These are phyloP conservation scores for Lupinus albus DNA, from an alignment of 306 rosid species.

Conservation along the genomic window DNA sequence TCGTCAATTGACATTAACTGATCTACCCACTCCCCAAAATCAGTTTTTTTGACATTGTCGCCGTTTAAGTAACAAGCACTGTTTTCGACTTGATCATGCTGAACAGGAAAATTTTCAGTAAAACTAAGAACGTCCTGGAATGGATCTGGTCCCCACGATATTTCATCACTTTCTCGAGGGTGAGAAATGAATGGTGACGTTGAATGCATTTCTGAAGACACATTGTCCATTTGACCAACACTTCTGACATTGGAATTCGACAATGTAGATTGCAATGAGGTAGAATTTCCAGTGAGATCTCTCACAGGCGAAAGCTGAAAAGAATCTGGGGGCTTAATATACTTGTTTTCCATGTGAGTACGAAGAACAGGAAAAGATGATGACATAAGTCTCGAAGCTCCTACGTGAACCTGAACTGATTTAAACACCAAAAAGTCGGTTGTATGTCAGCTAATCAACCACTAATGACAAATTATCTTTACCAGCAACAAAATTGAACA, in stretches of 20 bases:
- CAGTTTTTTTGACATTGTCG: slow-evolving; percentile 55
- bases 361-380: slow-evolving; percentile 60
- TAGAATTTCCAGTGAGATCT: slow-evolving; percentile 45
- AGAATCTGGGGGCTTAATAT: slow-evolving; percentile 54
- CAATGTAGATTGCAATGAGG: slow-evolving; percentile 50
- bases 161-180: slow-evolving; percentile 49
- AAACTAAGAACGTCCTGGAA: slow-evolving; percentile 59
- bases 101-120: slow-evolving; percentile 56
- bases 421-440: slow-evolving; percentile 37
- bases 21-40: slow-evolving; percentile 78
- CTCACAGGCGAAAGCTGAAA: slow-evolving; percentile 54
- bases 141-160: slow-evolving; percentile 70
- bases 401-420: slow-evolving; percentile 39
- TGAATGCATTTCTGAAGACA: slow-evolving; percentile 50
- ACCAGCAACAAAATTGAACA: slow-evolving; percentile 31
- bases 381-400: slow-evolving; percentile 47
- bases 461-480: slow-evolving; percentile 32
- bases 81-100: slow-evolving; percentile 58
- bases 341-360: slow-evolving; percentile 45
- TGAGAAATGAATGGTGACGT: slow-evolving; percentile 42
- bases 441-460: slow-evolving; percentile 37
- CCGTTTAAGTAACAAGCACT: slow-evolving; percentile 50
- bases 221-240: slow-evolving; percentile 48
- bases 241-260: slow-evolving; percentile 46
- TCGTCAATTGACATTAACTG: slow-evolving; percentile 69